A percentile compares a stretch with the other conserved stretches of the same genome.
Conservation (phyloP, 1,284 basidiomycete species). For the Rhodotorula sp. region DNA sequence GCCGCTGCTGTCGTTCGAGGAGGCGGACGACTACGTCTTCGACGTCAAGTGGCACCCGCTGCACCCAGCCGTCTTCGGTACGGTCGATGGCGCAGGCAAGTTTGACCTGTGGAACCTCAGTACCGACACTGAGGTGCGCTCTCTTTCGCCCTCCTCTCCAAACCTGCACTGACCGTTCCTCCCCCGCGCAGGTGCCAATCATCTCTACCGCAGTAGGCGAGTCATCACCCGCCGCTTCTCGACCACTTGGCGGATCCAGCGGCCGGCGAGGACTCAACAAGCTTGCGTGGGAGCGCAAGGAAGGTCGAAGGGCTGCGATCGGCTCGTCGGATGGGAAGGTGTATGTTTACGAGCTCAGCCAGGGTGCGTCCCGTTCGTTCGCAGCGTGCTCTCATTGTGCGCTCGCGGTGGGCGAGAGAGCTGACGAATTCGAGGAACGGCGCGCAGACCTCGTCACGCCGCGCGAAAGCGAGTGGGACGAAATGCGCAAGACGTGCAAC, state of each 20-base stretch:
- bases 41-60: constrained; percentile 96
- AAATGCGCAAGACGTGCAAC: constrained; percentile 32
- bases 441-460: constrained; percentile 32
- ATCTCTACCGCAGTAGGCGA: constrained; percentile 61
- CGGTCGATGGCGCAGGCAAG: constrained; percentile 88
- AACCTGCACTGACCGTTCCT: not conserved
- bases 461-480: constrained; percentile 35
- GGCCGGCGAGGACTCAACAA: constrained; percentile 84
- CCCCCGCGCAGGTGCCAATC: constrained; percentile 64
- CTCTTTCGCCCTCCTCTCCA: not conserved
- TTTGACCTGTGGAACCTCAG: constrained; percentile 98
- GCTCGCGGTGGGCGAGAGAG: too few relatives aligned
- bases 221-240: not conserved
- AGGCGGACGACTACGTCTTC: constrained; percentile 97
- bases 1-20: constrained; percentile 88
- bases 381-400: not conserved
- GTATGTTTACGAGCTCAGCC: constrained; percentile 80
- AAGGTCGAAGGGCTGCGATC: constrained; percentile 76
- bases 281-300: constrained; percentile 85
- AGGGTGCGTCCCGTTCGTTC: constrained; percentile 13
- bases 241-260: constrained; percentile 48
- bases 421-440: not conserved
- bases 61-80: constrained; percentile 90
- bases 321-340: constrained; percentile 89
- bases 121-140: constrained; percentile 79